These are phyloP conservation scores for Glomus cerebriforme DNA, from an alignment of 192 early-diverging fungal species.

Conservation along the genomic window DNA sequence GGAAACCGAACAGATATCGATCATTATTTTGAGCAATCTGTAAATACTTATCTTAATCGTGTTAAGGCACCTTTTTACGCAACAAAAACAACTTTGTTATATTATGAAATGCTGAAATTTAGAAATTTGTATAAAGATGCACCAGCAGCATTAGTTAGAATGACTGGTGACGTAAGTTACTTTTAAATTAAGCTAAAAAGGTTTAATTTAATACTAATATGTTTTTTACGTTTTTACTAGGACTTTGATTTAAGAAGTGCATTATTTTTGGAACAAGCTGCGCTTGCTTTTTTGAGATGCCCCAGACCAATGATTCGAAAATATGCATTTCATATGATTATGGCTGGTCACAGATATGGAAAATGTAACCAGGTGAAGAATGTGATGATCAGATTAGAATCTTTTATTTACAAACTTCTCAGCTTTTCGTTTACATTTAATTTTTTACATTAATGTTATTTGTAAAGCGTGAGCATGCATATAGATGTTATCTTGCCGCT, in stretches of 20 bases:
- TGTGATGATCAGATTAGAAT: not conserved
- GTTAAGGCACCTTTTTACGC: constrained; percentile 64
- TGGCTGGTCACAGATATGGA: constrained; percentile 82
- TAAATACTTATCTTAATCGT: constrained; percentile 68
- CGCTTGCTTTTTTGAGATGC: constrained; percentile 70
- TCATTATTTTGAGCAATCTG: constrained; percentile 72
- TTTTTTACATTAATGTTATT: not conserved
- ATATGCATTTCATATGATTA: constrained; percentile 86
- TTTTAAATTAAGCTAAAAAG: not conserved
- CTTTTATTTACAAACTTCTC: not conserved
- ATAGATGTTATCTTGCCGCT: constrained; percentile 73
- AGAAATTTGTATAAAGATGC: constrained; percentile 70
- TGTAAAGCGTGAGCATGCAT: constrained; percentile 69
- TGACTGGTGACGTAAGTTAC: constrained; percentile 69
- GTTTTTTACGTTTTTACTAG: constrained; percentile 35
- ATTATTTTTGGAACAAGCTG: constrained; percentile 88
- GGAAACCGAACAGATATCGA: constrained; percentile 53
- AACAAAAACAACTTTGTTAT: constrained; percentile 70
- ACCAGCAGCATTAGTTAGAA: constrained; percentile 64
- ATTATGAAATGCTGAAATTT: constrained; percentile 81
- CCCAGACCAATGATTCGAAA: constrained; percentile 77
- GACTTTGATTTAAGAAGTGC: constrained; percentile 77
- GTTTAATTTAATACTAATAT: not conserved
- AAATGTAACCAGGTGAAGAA: constrained; percentile 71
- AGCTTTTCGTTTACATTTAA: not conserved